Base-by-base conservation (phyloP, 2,329 filamentous ascomycete species). In the Penicillium sp. region DNA sequence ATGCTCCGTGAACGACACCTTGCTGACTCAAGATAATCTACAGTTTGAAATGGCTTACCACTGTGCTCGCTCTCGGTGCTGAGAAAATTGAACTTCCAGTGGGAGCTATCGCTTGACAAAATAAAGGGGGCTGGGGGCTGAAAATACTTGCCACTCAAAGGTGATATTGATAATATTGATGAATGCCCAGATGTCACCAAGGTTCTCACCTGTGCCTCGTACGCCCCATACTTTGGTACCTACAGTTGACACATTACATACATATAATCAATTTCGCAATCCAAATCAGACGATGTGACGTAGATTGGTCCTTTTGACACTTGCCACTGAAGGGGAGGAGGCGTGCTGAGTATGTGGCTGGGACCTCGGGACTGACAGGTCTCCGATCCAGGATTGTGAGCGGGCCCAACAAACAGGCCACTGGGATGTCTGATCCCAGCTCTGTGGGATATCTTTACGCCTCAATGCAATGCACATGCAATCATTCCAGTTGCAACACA, bases 41-140 rank as follows among this genome's bases (percentile, higher is more conserved):
- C 51, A 72, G 70, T 72, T 67, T 42, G 70, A 72, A 47, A 72
- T 72, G 70, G 70, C 70, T 27, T 68, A 70, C 45, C 61, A 62
- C 42, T 67, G 63, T 34, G 55, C 64, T 50, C 49, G 44, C 14
- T 48, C 56, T 21, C 56, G 55, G 27, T 48, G 43, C 21, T 55
- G 14, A 48, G 42, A 27, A 8, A 27, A 3, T 4, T 27, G 24
- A 4, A 27, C 8, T 27, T 27, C 24, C 24, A 5, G 8, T 34
- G 31, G n/a, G 34, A 36, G 34, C 34, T 36, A 13, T 36, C 18
- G 29, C 16, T 40, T 40, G 38, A 40, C 18, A 14, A n/a, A 43
- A 47, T 29, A 11, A 31, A 14, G 38, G 31, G 42, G 42, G 40
- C 18, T 45, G 46, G 39, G 39, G 52, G 47, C 44, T 48, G 46